Base-by-base conservation (phyloP, 202 grass and related monocot genomes). In the Musa balbisiana region DNA sequence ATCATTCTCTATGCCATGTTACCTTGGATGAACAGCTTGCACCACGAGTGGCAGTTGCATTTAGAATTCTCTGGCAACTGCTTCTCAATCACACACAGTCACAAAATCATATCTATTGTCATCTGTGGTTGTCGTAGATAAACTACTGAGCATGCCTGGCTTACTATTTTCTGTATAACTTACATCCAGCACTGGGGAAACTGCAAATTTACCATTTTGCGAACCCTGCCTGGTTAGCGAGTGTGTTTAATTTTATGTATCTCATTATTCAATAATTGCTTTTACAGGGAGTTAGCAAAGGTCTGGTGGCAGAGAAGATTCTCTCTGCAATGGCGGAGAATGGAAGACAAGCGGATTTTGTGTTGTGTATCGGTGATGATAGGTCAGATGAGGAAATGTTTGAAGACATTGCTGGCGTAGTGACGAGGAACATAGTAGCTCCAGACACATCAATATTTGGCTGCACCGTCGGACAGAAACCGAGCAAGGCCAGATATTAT, bases 311-410 rank as follows among this genome's bases (percentile, higher is more conserved):
- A 9, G 88, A 84, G 80, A 90, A 84, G 73, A 84, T 84, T 65
- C 88, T 90, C 72, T 90, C 84, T 14, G 79, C 85, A 62, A 85
- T 90, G 51, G 58, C 58, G 16, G 82, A 66, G 80, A 90, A 87
- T 17, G 79, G 70, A 73, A 90, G 69, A 64, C 79, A 82, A 78
- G 88, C 88, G 71, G 84, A 90, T 80, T 90, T 90, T 50, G 82
- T 90, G 52, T 73, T 90, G 24, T 87, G 88, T 23, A 87, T 87
- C 58, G 88, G 88, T 1, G 88, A 90, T 62, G 88, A 90, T 68
- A 80, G 88, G 69, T 90, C 88, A 13, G 88, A 90, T 51, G 88
- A 90, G 82, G 88, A 90, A 78, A 90, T 90, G 88, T 87, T 90
- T 84, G 82, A 90, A 82, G 23, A 67, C 78, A 87, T 90, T 64